These are phyloP conservation scores for Entonaema liquescens DNA, from an alignment of 495 filamentous ascomycete species.

Conservation along the genomic window DNA sequence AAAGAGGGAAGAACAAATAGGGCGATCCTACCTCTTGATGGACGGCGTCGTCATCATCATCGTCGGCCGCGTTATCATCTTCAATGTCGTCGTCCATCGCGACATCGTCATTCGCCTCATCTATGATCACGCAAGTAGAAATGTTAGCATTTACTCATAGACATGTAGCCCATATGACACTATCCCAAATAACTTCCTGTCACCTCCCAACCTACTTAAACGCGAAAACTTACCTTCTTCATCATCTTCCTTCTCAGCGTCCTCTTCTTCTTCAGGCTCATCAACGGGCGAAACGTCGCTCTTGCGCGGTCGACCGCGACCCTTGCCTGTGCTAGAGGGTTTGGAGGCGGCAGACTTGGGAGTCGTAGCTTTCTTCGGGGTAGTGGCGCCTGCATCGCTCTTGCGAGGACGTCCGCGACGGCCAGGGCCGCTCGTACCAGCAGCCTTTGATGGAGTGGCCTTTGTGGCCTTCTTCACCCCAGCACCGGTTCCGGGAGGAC, in stretches of 20 bases:
- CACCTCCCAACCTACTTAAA: not conserved
- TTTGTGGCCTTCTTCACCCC: constrained; percentile 52
- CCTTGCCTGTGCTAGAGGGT: constrained; percentile 32
- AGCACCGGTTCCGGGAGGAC: constrained; percentile 51
- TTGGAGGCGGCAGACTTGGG: constrained; percentile 30
- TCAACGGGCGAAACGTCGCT: constrained; percentile 19
- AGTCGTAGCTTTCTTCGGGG: constrained; percentile 41
- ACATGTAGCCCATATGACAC: not conserved
- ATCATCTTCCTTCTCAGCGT: constrained; percentile 24
- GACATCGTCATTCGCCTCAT: constrained; percentile 26
- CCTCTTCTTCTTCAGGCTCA: constrained; percentile 35
- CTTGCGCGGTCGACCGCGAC: constrained; percentile 35
- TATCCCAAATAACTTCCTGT: no score
- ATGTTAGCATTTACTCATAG: constrained; percentile 7
- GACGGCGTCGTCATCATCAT: constrained; percentile 8
- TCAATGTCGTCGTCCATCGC: constrained; percentile 32
- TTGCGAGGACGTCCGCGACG: constrained; percentile 52
- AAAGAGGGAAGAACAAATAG: not conserved
- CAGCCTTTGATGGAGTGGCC: constrained; percentile 33
- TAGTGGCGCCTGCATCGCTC: constrained; percentile 28
- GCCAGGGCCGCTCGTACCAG: constrained; percentile 20
- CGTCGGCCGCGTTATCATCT: constrained; percentile 15
- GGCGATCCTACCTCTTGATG: constrained; percentile 26
- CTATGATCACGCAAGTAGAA: constrained; percentile 8
- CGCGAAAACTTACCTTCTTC: constrained; percentile 29